Evolutionary conservation across 2,329 filamentous ascomycete genomes (phyloP).

Genomic region (Trichoderma koningii): DNA sequence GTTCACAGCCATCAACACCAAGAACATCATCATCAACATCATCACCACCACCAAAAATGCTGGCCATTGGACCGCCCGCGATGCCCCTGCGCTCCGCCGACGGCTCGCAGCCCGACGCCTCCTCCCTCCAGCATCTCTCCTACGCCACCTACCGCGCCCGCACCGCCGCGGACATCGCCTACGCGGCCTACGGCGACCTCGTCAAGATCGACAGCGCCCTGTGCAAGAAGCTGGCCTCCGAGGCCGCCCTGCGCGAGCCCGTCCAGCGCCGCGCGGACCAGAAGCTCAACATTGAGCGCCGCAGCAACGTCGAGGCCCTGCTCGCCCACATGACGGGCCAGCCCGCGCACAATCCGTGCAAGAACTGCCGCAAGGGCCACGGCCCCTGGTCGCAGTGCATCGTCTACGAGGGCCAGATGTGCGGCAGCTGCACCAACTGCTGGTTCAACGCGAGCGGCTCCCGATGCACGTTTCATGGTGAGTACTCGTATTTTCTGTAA

Average conservation of each 20-base stretch:
- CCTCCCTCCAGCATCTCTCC: conserved; percentile 13
- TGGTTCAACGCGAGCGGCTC: conserved; percentile 65
- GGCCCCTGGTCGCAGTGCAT: conserved; percentile 62
- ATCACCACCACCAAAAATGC: neutral
- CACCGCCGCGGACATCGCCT: conserved; percentile 52
- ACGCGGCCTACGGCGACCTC: conserved; percentile 49
- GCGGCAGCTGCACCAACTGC: conserved; percentile 63
- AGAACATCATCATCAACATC: conserved; percentile 17
- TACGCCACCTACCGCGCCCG: conserved; percentile 25
- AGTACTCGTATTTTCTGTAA: conserved; percentile 33
- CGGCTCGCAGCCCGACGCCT: conserved; percentile 20
- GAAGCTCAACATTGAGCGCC: conserved; percentile 56
- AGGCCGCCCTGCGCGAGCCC: conserved; percentile 52
- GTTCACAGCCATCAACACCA: neutral
- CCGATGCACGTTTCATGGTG: conserved; percentile 62
- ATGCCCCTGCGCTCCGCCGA: conserved; percentile 15
- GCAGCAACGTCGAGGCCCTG: conserved; percentile 62
- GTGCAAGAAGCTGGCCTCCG: conserved; percentile 55
- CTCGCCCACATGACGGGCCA: conserved; percentile 60
- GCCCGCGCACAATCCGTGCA: conserved; percentile 52
- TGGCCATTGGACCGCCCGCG: conserved; percentile 27
- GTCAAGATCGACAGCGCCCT: conserved; percentile 56
- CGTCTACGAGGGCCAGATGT: conserved; percentile 62
- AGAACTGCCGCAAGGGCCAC: conserved; percentile 62
- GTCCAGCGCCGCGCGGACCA: conserved; percentile 57